These are phyloP conservation scores for Andrographis paniculata DNA, from an alignment of 305 asterid species.

Conservation along the genomic window DNA sequence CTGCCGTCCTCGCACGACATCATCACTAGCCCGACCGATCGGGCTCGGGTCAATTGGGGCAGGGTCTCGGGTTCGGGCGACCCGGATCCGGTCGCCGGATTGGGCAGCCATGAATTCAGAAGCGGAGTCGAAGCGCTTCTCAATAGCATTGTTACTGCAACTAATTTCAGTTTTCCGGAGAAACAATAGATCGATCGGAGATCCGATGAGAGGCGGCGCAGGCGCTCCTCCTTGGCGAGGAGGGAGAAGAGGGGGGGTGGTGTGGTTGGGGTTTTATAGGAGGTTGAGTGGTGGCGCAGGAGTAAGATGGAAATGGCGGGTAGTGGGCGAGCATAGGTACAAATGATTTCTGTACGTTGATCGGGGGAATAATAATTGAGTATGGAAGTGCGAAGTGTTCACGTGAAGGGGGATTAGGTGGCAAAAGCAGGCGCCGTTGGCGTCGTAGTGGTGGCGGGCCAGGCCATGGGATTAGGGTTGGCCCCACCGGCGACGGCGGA, in stretches of 20 bases:
- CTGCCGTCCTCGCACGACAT: conserved; percentile 23
- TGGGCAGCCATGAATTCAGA: conserved; percentile 46
- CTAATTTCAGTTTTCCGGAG: not conserved
- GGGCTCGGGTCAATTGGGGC: conserved; percentile 32
- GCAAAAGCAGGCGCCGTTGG: conserved; percentile 19
- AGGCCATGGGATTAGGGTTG: not conserved
- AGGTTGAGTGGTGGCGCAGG: too few species aligned
- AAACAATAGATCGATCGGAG: too few species aligned
- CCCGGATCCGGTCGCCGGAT: conserved; percentile 25
- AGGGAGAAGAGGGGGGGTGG: too few species aligned
- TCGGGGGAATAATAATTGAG: not conserved
- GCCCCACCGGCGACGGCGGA: not conserved
- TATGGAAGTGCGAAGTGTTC: conserved; percentile 7
- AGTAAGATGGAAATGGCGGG: not conserved
- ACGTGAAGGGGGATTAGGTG: conserved; percentile 25
- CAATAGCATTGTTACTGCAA: conserved; percentile 34
- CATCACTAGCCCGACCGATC: conserved; percentile 33
- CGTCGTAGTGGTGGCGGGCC: not conserved
- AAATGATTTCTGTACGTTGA: not conserved
- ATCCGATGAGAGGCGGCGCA: too few species aligned
- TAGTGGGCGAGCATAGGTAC: not conserved
- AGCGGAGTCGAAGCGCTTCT: conserved; percentile 59
- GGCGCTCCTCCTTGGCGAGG: too few species aligned
- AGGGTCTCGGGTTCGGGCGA: conserved; percentile 49
- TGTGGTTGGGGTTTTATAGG: conserved; percentile 20